Evolutionary conservation across 352 stramenopile genomes (phyloP).

Genomic region (Blastocystis sp.): DNA sequence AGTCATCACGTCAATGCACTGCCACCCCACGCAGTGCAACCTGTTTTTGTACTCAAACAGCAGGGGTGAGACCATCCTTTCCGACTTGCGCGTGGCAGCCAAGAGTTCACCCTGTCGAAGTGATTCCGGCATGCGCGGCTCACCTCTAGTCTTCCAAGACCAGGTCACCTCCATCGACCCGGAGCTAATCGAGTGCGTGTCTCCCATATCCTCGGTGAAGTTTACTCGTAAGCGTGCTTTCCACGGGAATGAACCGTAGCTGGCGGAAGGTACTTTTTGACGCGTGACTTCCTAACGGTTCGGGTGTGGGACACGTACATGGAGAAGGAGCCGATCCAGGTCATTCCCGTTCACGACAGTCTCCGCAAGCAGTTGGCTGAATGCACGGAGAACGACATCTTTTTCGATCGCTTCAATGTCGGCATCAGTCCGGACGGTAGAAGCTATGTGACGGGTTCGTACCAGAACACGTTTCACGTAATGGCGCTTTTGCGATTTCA

Average conservation of each 20-base stretch:
- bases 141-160: conserved; percentile 44
- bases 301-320: conserved; percentile 95
- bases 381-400: conserved; percentile 92
- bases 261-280: conserved; percentile 90
- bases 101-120: conserved; percentile 83
- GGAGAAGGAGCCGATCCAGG: conserved; percentile 88
- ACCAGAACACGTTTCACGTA: conserved; percentile 91
- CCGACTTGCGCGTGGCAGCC: conserved; percentile 87
- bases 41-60: conserved; percentile 93
- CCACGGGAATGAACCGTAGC: conserved; percentile 43
- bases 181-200: conserved; percentile 92
- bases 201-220: conserved; percentile 90
- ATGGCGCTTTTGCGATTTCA: conserved; percentile 76
- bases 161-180: not conserved
- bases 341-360: conserved; percentile 90
- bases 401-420: conserved; percentile 96
- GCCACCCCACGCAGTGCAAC: conserved; percentile 90
- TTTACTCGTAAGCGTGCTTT: conserved; percentile 81
- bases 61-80: conserved; percentile 87
- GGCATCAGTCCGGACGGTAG: conserved; percentile 87
- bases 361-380: conserved; percentile 85
- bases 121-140: conserved; percentile 11
- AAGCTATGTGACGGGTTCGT: conserved; percentile 90
- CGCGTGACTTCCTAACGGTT: conserved; percentile 91
- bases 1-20: conserved; percentile 91